Conservation (phyloP, 2,329 filamentous ascomycete species). For the Thielaviopsis musarum region DNA sequence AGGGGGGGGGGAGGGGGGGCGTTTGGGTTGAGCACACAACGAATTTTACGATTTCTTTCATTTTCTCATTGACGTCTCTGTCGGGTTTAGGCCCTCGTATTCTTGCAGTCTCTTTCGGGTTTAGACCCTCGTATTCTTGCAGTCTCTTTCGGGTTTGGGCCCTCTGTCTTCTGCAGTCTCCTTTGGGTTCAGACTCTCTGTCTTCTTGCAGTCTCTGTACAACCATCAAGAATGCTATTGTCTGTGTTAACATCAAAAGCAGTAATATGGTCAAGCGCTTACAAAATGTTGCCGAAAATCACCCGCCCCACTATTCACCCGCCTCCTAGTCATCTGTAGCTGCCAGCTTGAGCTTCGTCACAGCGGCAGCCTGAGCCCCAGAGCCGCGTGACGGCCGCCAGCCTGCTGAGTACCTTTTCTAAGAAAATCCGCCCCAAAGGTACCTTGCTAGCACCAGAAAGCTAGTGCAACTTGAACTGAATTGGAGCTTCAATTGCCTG, state of each 20-base stretch:
- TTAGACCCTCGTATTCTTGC: neutral
- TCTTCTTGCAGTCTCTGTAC: too few species aligned
- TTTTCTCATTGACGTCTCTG: neutral
- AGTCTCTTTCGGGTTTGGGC: too few species aligned
- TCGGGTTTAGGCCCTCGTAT: neutral
- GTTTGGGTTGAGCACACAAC: neutral
- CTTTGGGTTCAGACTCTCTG: too few species aligned
- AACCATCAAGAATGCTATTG: too few species aligned
- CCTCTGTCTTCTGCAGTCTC: neutral
- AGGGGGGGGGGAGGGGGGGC: too few species aligned
- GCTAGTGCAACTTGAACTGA: neutral
- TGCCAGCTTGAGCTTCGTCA: slow-evolving; percentile 16
- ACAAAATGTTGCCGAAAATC: neutral
- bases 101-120: too few species aligned
- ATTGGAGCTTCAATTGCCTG: neutral
- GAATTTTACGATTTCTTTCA: neutral
- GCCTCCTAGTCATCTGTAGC: slow-evolving; percentile 4
- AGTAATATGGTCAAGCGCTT: too few species aligned
- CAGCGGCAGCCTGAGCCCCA: slow-evolving; percentile 17
- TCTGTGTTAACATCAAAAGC: too few species aligned
- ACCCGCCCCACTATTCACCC: slow-evolving; percentile 1
- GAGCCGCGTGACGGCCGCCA: slow-evolving; percentile 11
- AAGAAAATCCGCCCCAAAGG: neutral
- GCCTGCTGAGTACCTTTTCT: neutral
- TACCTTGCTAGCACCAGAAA: neutral